Conservation (phyloP, 768 basidiomycete species). For the Phlebiopsis flavidoalba region DNA sequence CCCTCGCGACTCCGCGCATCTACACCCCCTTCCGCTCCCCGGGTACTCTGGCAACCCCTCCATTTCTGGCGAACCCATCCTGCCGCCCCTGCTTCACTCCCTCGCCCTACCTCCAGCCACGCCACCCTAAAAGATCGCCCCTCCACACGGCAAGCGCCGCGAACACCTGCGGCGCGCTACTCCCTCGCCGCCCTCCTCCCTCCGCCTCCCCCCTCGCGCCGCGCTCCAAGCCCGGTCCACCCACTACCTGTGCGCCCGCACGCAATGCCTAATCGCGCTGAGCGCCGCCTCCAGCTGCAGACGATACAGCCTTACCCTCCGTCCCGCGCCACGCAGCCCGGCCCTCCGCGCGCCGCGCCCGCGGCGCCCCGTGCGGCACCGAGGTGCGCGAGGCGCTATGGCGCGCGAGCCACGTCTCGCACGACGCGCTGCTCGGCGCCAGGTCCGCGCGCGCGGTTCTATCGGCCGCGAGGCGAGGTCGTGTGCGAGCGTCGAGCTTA, state of each 20-base stretch:
- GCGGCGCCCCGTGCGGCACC: conserved; percentile 52
- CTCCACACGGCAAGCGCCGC: no score
- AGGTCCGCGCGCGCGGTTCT: conserved; percentile 57
- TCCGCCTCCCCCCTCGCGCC: conserved; percentile 54
- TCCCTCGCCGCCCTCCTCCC: conserved; percentile 54
- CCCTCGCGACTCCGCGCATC: no score
- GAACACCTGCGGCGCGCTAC: no score
- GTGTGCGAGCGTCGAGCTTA: conserved; percentile 20
- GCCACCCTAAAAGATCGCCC: no score
- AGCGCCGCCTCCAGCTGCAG: conserved; percentile 55
- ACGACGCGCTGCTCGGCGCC: conserved; percentile 43
- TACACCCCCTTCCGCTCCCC: no score
- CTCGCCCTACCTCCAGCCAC: conserved; percentile 49
- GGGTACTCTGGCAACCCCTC: conserved; percentile 54
- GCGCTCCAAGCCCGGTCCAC: conserved; percentile 58
- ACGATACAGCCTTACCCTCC: conserved; percentile 60
- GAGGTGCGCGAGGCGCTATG: conserved; percentile 43
- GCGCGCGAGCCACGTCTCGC: no score
- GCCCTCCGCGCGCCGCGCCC: conserved; percentile 52
- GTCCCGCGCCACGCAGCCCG: conserved; percentile 44
- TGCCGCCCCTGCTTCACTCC: conserved; percentile 63
- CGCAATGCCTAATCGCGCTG: conserved; percentile 63
- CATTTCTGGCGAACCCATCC: conserved; percentile 51
- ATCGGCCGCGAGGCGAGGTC: conserved; percentile 44
- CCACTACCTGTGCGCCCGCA: conserved; percentile 63